Evolutionary conservation across 1,284 basidiomycete species (phyloP), one percentile per base, ranked within the genome.

Genomic region (Sporisorium sorghi): DNA sequence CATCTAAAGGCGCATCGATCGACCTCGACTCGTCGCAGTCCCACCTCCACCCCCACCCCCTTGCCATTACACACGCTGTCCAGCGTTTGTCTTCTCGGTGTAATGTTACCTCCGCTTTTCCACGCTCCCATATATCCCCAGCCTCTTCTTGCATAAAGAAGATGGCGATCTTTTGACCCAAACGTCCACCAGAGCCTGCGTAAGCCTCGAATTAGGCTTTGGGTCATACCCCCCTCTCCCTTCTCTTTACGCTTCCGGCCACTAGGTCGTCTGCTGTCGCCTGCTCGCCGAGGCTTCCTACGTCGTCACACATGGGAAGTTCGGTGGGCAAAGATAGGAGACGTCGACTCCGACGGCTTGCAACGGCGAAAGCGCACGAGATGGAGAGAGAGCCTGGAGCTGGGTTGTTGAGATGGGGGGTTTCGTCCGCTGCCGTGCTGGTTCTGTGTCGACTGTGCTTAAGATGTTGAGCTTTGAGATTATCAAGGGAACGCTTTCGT

Each of bases 171-270:
- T 6, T 30, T 51, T 58, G 70, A 73, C 70, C 70, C 70, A 68
- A 73, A 63, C 42, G 70, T 59, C 70, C 70, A 73, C 70, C 70
- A 73, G 70, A 73, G 70, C 70, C 30, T 14, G 32, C 19, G 28
- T 23, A 61, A 73, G 70, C 44, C 70, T 73, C 70, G 70, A 73
- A 73, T 73, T 39, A 62, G 70, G 70, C 70, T 67, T 73, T 73
- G 70, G 70, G 70, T 73, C 70, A 59, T 17, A 56, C 52, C 65
- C 57, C n/a, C 30, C 24, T 24, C 51, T 42, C 33, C 44, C 37
- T 19, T 24, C 30, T 26, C 32, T 14, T 42, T 15, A 12, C 7
- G 15, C 35, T 19, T 21, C 5, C 10, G n/a, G n/a, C n/a, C n/a
- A n/a, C n/a, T n/a, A n/a, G 7, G 37, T 43, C 37, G 42, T 24